Conservation (phyloP, 2,329 filamentous ascomycete genomes). For the Ophiostoma montium region DNA sequence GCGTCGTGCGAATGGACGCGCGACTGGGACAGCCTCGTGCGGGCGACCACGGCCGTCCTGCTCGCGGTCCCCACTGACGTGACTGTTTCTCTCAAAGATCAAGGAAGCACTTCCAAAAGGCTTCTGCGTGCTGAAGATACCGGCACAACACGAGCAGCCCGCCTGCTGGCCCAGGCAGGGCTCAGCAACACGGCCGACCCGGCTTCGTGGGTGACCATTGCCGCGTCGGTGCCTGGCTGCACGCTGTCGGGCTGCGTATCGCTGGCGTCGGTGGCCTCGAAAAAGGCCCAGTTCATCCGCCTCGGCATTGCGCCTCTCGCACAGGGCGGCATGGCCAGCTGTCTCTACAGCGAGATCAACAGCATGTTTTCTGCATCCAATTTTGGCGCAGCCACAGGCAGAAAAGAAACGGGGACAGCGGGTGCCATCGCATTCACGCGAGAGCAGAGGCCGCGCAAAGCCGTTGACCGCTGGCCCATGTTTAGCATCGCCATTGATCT, state of each 20-base stretch:
- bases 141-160: slow-evolving; percentile 22
- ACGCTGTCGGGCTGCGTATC: slow-evolving; percentile 60
- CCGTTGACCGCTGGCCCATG: slow-evolving; percentile 75
- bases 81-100: slow-evolving; percentile 45
- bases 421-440: background rate
- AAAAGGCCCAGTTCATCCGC: slow-evolving; percentile 66
- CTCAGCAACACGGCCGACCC: slow-evolving; percentile 40
- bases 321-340: slow-evolving; percentile 38
- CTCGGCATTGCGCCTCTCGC: slow-evolving; percentile 56
- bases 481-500: slow-evolving; percentile 61
- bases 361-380: slow-evolving; percentile 58
- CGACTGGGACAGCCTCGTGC: slow-evolving; percentile 51
- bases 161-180: slow-evolving; percentile 51
- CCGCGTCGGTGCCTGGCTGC: slow-evolving; percentile 48
- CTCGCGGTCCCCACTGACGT: slow-evolving; percentile 50
- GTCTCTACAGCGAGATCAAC: slow-evolving; percentile 69
- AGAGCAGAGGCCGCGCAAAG: slow-evolving; percentile 32
- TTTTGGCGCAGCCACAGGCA: slow-evolving; percentile 46
- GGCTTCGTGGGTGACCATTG: slow-evolving; percentile 54
- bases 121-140: slow-evolving; percentile 3
- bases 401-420: slow-evolving; percentile 26
- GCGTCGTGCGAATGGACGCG: slow-evolving; percentile 24
- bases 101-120: slow-evolving; percentile 21
- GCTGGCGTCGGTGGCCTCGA: slow-evolving; percentile 53
- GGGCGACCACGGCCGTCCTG: slow-evolving; percentile 47